phyloP scores from a whole-genome alignment of 2,329 filamentous ascomycete species.

The Trichoderma sp. region DNA sequence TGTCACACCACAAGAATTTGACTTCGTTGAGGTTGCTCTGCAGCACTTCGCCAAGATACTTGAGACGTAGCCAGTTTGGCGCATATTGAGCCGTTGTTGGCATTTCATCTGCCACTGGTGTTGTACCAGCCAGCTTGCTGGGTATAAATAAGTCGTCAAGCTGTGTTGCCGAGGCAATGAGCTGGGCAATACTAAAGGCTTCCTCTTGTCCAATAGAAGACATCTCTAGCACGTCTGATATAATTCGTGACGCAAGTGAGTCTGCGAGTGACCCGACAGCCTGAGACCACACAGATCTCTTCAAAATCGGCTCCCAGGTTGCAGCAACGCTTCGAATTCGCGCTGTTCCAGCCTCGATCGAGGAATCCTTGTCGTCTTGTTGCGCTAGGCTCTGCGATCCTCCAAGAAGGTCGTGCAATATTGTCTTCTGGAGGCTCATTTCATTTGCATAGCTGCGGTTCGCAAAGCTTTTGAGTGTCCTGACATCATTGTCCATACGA shows the following conservation, averaged over 20 bases:
- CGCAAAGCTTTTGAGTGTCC: constrained; percentile 62
- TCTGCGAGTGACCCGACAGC: constrained; percentile 64
- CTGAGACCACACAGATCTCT: constrained; percentile 65
- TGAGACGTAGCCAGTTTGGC: constrained; percentile 64
- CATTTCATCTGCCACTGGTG: constrained; percentile 45
- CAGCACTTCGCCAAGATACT: constrained; percentile 66
- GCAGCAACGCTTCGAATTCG: constrained; percentile 59
- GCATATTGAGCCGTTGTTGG: constrained; percentile 65
- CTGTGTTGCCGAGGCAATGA: constrained; percentile 61
- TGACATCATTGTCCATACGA: constrained; percentile 63
- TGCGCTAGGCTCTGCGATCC: constrained; percentile 64
- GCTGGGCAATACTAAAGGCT: constrained; percentile 62
- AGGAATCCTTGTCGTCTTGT: constrained; percentile 57
- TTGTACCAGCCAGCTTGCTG: constrained; percentile 41
- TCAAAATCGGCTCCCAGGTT: constrained; percentile 62
- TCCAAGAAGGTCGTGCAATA: constrained; percentile 64
- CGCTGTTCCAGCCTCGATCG: constrained; percentile 56
- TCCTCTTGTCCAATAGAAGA: constrained; percentile 65
- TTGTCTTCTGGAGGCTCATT: constrained; percentile 62
- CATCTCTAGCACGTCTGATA: constrained; percentile 65
- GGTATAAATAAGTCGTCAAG: constrained; percentile 65
- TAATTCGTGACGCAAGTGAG: constrained; percentile 61
- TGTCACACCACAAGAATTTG: constrained; percentile 66
- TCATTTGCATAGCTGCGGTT: constrained; percentile 65
- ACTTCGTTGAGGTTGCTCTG: constrained; percentile 70